A percentile compares a stretch with the other conserved stretches of the same genome.
phyloP scores from a whole-genome alignment of 768 basidiomycete genomes.

The Russula sp. region DNA sequence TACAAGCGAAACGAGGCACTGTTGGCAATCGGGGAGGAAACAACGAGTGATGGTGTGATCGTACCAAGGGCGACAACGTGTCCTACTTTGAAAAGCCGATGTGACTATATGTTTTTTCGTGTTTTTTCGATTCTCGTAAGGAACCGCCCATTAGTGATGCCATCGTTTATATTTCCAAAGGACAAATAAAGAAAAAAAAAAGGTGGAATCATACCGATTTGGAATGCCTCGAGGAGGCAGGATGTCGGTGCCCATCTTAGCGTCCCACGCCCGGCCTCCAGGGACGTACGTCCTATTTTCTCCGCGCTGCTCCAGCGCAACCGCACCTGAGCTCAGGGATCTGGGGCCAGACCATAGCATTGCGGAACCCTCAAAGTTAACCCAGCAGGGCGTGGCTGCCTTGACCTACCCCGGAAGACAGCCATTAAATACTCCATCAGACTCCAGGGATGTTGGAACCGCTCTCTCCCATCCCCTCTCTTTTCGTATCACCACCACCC shows the following conservation, averaged over 20 bases:
- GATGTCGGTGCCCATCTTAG: slow-evolving; percentile 7
- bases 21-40: slow-evolving; percentile 3
- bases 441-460: neutral
- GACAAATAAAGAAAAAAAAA: slow-evolving; percentile 2
- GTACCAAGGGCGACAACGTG: slow-evolving; percentile 20
- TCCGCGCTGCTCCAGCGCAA: slow-evolving; percentile 27
- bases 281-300: slow-evolving; percentile 3
- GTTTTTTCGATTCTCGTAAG: neutral
- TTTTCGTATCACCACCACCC: neutral
- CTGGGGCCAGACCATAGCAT: slow-evolving; percentile 23
- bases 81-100: slow-evolving; percentile 13
- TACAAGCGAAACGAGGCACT: slow-evolving; percentile 18
- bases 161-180: neutral
- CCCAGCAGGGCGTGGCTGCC: slow-evolving; percentile 25
- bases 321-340: slow-evolving; percentile 11
- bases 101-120: slow-evolving; percentile 1
- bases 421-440: slow-evolving; percentile 24
- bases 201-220: slow-evolving; percentile 17
- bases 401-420: slow-evolving; percentile 20
- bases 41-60: slow-evolving; percentile 27
- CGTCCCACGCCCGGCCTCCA: slow-evolving; percentile 19
- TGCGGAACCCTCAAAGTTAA: slow-evolving; percentile 26
- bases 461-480: slow-evolving; percentile 5
- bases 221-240: slow-evolving; percentile 28
- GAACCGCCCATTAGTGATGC: slow-evolving; percentile 22